Conservation (phyloP, 2,329 filamentous ascomycete species). For the Bipolaris bicolor region DNA sequence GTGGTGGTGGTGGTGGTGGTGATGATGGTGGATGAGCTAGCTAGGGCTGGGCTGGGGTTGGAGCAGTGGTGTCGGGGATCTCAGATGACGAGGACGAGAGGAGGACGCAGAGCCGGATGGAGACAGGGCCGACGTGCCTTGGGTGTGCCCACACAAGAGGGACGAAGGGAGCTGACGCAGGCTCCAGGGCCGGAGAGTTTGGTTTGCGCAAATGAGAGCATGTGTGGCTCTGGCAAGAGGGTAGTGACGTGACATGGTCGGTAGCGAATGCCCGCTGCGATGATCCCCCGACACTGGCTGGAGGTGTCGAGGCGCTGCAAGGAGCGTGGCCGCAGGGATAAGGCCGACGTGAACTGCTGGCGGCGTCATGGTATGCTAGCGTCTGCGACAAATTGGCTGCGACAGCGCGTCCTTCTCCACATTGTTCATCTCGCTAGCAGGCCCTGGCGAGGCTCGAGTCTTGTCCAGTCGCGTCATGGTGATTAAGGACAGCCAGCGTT, state of each 20-base stretch:
- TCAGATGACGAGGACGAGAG: slow-evolving; percentile 31
- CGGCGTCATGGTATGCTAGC: slow-evolving; percentile 27
- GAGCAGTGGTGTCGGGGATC: slow-evolving; percentile 23
- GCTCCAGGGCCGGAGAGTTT: slow-evolving; percentile 13
- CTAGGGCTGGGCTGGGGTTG: slow-evolving; percentile 18
- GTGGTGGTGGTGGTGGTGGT: slow-evolving; percentile 27
- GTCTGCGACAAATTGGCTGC: slow-evolving; percentile 42
- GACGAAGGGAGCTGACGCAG: slow-evolving; percentile 25
- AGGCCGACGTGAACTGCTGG: slow-evolving; percentile 25
- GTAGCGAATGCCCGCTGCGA: slow-evolving; percentile 16
- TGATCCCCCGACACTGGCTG: slow-evolving; percentile 13
- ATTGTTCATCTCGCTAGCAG: slow-evolving; percentile 48
- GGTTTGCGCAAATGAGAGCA: slow-evolving; percentile 21
- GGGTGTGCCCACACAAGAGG: slow-evolving; percentile 4
- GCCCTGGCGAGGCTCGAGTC: slow-evolving; percentile 29
- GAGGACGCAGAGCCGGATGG: slow-evolving; percentile 24
- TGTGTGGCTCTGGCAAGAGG: slow-evolving; percentile 1
- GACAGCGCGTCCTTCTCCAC: slow-evolving; percentile 45
- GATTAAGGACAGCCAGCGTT: slow-evolving; percentile 20
- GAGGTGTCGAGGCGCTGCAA: slow-evolving; percentile 14
- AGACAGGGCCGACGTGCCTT: slow-evolving; percentile 35
- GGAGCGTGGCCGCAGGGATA: slow-evolving; percentile 29
- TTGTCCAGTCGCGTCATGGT: slow-evolving; percentile 38
- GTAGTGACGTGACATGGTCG: slow-evolving; percentile 16
- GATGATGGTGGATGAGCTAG: slow-evolving; percentile 30